These are phyloP conservation scores for Pyrenula aspistea DNA, from an alignment of 495 filamentous ascomycete species.

Conservation along the genomic window DNA sequence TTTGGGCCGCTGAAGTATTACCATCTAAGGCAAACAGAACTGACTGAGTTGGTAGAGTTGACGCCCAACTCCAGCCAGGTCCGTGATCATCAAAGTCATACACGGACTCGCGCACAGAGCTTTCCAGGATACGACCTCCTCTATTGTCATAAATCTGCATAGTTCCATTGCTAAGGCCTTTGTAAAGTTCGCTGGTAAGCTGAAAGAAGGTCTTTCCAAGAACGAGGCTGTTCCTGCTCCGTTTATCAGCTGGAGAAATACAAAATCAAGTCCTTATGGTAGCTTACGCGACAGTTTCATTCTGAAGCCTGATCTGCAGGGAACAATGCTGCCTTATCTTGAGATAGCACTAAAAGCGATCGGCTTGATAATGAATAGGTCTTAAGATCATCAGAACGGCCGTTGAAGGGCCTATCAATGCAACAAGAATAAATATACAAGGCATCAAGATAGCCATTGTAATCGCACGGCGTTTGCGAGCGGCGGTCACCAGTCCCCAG, in stretches of 20 bases:
- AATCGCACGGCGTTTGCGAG: neutral
- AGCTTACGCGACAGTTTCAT: neutral
- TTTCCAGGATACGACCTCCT: neutral
- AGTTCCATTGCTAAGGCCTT: neutral
- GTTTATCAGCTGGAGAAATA: neutral
- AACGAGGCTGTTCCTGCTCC: neutral
- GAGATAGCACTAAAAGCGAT: neutral
- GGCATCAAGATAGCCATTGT: neutral
- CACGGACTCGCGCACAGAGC: neutral
- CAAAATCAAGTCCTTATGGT: neutral
- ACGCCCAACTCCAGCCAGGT: neutral
- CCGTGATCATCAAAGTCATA: neutral
- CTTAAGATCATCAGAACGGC: constrained; percentile 10
- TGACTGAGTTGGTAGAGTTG: neutral
- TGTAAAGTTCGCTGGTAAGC: neutral
- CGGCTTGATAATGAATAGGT: neutral
- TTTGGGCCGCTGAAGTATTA: neutral
- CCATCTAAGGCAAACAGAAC: neutral
- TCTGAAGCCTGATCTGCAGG: neutral
- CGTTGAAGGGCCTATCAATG: constrained; percentile 11
- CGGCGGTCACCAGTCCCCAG: constrained; percentile 3
- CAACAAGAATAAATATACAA: constrained; percentile 5
- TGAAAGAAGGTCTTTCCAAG: neutral
- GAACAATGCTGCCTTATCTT: neutral
- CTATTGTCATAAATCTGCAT: neutral